Base-by-base conservation (phyloP, 1,139 yeast species). In the Blastobotrys arbuscula region DNA sequence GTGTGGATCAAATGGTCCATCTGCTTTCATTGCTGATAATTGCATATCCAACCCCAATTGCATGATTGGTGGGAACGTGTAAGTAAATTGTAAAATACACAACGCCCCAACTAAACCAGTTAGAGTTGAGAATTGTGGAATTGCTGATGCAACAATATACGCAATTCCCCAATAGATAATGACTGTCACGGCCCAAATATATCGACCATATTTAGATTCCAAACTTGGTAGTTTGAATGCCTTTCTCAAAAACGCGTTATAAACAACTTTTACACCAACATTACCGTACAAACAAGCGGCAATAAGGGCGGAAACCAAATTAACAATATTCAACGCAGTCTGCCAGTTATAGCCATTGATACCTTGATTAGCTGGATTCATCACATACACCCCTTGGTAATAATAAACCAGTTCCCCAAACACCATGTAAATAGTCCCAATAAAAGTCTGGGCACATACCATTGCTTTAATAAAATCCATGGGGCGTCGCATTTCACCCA, bases 71-170 rank as follows among this genome's bases (percentile, higher is more conserved):
- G 77, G 77, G 64, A 73, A 68, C 4, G 76, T 73, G 59, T 73
- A 73, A 28, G 75, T 66, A 62, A 73, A 73, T 57, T 73, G 74
- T 51, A 73, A 59, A 47, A 72, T 72, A 56, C 77, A 73, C 52
- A 72, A 70, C 5, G 81, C 77, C 47, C 80, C 81, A 13, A 78
- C 75, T 52, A 77, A 66, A 34, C 75, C 62, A 26, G 76, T 73
- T 57, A 77, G 64, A 5, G 76, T 61, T 30, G 69, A 70, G 61
- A 77, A 73, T 53, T 75, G 76, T 36, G 81, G 81, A 51, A 77
- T 76, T 53, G 79, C 79, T 50, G 79, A 73, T 36, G 79, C 81
- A 56, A 77, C 57, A 24, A 72, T 61, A 54, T 64, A 73, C 3
- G 76, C 75, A 42, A 71, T 45, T 4, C 67, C 71, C 77, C 76